Percentiles rank a stretch among this genome's conserved stretches.
Conservation (phyloP, 1,139 yeast genomes). For the Debaryomycetaceae sp. region DNA sequence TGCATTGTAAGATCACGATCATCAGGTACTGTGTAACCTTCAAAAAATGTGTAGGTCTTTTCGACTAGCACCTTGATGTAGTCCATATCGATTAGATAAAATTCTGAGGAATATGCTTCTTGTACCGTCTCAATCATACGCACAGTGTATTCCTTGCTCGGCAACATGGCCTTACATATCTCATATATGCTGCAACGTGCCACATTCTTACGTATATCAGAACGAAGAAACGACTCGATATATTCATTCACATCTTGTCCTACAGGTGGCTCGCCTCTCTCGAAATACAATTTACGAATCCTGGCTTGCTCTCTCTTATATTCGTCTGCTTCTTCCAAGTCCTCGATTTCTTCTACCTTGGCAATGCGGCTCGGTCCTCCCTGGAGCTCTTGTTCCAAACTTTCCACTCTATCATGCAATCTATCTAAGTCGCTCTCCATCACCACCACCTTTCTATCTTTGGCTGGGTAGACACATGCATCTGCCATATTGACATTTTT, state of each 20-base stretch:
- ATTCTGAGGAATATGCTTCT: constrained; percentile 36
- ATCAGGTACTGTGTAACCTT: constrained; percentile 11
- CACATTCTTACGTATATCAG: not conserved
- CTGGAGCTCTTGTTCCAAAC: constrained; percentile 21
- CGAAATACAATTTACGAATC: not conserved
- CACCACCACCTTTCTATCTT: constrained; percentile 49
- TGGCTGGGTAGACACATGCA: constrained; percentile 45
- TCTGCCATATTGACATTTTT: constrained; percentile 28
- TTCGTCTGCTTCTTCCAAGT: not conserved
- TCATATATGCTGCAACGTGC: constrained; percentile 20
- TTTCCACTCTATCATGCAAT: constrained; percentile 38
- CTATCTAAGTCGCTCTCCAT: constrained; percentile 48
- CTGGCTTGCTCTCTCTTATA: not conserved
- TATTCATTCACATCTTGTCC: not conserved
- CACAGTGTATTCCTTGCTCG: constrained; percentile 26
- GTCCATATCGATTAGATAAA: constrained; percentile 30
- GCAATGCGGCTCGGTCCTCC: not conserved
- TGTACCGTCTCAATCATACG: constrained; percentile 27
- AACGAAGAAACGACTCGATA: not conserved
- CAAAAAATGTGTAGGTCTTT: constrained; percentile 23
- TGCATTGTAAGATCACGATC: not conserved
- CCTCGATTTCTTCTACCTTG: not conserved
- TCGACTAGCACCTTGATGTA: constrained; percentile 6
- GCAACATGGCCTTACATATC: constrained; percentile 21
- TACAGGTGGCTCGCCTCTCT: not conserved